phyloP scores from a whole-genome alignment of 148 eudicot species.

The Arbutus unedo region DNA sequence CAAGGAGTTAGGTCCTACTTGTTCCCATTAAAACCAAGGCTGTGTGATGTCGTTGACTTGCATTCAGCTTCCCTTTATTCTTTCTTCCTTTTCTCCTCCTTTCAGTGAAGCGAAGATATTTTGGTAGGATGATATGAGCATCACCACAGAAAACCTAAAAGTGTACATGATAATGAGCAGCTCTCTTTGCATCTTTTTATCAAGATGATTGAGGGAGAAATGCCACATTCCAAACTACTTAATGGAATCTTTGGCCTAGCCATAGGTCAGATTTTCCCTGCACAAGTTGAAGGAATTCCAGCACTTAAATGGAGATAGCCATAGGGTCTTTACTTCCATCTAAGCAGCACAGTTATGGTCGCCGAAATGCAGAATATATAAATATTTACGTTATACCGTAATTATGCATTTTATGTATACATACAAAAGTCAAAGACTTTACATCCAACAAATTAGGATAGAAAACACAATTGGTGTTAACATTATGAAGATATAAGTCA shows the following conservation, averaged over 20 bases:
- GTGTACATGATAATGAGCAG: background rate
- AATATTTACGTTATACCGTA: background rate
- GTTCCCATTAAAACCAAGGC: background rate
- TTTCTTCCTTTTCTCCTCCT: background rate
- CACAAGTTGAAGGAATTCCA: constrained; percentile 2
- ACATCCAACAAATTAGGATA: background rate
- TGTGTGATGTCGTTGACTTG: constrained; percentile 10
- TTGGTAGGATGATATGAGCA: no score
- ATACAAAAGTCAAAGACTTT: background rate
- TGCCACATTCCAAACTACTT: background rate
- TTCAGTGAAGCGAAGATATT: background rate
- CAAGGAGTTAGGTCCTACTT: background rate
- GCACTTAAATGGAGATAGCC: constrained; percentile 7
- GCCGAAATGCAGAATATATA: background rate
- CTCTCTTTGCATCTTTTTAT: background rate
- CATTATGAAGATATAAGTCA: background rate
- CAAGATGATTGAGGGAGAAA: background rate
- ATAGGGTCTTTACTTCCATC: background rate
- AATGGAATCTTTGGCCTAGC: background rate
- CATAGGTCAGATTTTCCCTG: constrained; percentile 3
- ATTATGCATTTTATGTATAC: background rate
- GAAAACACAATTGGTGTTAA: background rate
- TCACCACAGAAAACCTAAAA: no score
- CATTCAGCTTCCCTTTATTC: background rate
- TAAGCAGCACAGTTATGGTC: background rate